phyloP scores from a whole-genome alignment of 352 stramenopile genomes.

The Phytopythium delawarense region DNA sequence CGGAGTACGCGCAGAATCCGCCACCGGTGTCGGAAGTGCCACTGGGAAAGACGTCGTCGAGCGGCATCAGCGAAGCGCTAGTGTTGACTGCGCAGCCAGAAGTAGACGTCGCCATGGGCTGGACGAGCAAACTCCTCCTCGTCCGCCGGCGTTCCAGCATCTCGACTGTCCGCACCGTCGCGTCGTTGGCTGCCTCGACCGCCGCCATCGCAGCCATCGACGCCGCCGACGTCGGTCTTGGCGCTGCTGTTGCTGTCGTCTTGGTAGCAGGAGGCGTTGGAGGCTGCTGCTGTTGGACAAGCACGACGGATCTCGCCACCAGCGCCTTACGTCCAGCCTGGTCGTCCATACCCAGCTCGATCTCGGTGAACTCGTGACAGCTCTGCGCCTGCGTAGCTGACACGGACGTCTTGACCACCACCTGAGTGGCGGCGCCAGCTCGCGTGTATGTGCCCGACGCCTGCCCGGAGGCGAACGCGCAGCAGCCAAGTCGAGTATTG shows the following conservation, averaged over 20 bases:
- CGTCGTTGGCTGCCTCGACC: constrained; percentile 26
- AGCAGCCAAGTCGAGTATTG: constrained; percentile 35
- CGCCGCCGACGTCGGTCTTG: constrained; percentile 7
- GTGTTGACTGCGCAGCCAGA: neutral
- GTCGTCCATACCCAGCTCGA: constrained; percentile 17
- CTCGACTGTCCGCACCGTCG: constrained; percentile 12
- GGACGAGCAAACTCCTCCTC: neutral
- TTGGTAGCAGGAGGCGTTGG: neutral
- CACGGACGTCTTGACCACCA: neutral
- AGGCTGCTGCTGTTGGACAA: constrained; percentile 6
- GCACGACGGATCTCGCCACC: constrained; percentile 25
- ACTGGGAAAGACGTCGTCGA: neutral
- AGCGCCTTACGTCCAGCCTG: constrained; percentile 11
- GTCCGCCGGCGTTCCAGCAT: constrained; percentile 19
- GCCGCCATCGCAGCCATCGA: constrained; percentile 21
- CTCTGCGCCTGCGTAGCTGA: constrained; percentile 6
- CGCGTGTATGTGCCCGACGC: constrained; percentile 8
- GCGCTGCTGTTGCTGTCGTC: neutral
- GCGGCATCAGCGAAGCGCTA: neutral
- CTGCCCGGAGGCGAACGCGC: constrained; percentile 30
- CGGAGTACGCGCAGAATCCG: constrained; percentile 4
- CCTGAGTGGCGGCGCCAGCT: constrained; percentile 11
- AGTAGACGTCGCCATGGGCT: neutral
- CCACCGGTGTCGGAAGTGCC: neutral
- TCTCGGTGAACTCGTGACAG: constrained; percentile 33